Evolutionary conservation across 495 filamentous ascomycete species (phyloP), one percentile per base, ranked within the genome.

Genomic region (Penicillium goetzii): DNA sequence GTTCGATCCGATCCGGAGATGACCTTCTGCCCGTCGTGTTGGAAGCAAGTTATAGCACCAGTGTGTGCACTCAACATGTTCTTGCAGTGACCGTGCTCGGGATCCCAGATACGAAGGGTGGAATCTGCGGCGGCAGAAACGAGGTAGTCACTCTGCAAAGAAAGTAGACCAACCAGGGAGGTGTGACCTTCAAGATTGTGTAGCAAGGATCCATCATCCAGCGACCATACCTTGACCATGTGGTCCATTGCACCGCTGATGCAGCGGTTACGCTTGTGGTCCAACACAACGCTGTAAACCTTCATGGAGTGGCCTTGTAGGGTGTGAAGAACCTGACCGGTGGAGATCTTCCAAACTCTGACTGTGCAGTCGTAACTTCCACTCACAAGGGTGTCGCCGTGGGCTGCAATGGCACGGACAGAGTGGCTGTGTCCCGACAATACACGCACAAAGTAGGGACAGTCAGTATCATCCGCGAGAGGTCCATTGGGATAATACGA

Each of bases 171-270:
- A 28, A 99, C 93, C 41, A 99, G 86, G 33, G 95, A 90, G n/a
- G 89, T 88, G 74, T 98, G 93, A 38, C 95, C 93, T 74, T 98
- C 95, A 2, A 99, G 85, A 36, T 92, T 98, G 74, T 94, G 90
- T 10, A 98, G 79, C 56, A 91, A 88, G 2, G 88, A 78, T 1
- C 95, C 95, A 34, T 90, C 95, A 41, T 93, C 89, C n/a, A 99
- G 81, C 19, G 93, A 96, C 95, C 95, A 99, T 28, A 99, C 92
- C 78, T 98, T 98, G 66, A 99, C 94, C 67, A 91, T 81, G 70
- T 95, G 96, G 66, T 99, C 95, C 95, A 99, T 99, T 14, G 93
- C 96, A 41, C 95, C 95, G 69, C 92, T 97, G 72, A 99, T 98
- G 76, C 95, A 99, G 47, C 92, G 90, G 64, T 94, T 96, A 58